Conservation (phyloP, 2,329 filamentous ascomycete species). For the Penicillium sp. region DNA sequence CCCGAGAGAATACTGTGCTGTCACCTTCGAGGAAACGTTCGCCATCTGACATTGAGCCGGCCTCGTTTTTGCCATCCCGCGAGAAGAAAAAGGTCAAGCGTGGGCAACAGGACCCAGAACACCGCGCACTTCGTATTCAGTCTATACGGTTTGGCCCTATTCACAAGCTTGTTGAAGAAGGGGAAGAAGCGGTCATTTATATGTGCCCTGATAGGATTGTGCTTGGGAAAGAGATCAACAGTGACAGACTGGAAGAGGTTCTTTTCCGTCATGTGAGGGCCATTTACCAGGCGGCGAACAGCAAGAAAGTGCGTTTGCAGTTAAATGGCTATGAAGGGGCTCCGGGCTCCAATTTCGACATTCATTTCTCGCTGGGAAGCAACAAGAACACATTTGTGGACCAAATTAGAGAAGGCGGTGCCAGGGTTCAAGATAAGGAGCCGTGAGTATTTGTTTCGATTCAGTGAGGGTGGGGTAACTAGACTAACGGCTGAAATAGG, state of each 20-base stretch:
- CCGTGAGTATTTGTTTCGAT: slow-evolving; percentile 31
- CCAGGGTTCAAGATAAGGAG: slow-evolving; percentile 29
- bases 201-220: slow-evolving; percentile 24
- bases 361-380: slow-evolving; percentile 35
- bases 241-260: slow-evolving; percentile 18
- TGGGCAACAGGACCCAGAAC: slow-evolving; percentile 10
- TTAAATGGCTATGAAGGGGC: slow-evolving; percentile 31
- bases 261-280: slow-evolving; percentile 32
- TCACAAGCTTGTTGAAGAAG: slow-evolving; percentile 15
- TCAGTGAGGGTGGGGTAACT: neutral
- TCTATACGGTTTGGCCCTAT: slow-evolving; percentile 34
- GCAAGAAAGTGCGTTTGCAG: slow-evolving; percentile 35
- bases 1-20: slow-evolving; percentile 7
- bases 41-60: slow-evolving; percentile 42
- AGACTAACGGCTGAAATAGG: slow-evolving; percentile 30
- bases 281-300: slow-evolving; percentile 22
- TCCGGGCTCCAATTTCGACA: slow-evolving; percentile 32
- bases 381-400: neutral
- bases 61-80: slow-evolving; percentile 34
- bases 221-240: slow-evolving; percentile 13
- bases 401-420: slow-evolving; percentile 17
- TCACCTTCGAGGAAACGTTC: slow-evolving; percentile 30
- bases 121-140: neutral
- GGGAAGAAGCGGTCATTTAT: slow-evolving; percentile 20
- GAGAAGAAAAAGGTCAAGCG: slow-evolving; percentile 22